Evolutionary conservation across 2,329 filamentous ascomycete species (phyloP).

Genomic region (Rachicladosporium sp.): DNA sequence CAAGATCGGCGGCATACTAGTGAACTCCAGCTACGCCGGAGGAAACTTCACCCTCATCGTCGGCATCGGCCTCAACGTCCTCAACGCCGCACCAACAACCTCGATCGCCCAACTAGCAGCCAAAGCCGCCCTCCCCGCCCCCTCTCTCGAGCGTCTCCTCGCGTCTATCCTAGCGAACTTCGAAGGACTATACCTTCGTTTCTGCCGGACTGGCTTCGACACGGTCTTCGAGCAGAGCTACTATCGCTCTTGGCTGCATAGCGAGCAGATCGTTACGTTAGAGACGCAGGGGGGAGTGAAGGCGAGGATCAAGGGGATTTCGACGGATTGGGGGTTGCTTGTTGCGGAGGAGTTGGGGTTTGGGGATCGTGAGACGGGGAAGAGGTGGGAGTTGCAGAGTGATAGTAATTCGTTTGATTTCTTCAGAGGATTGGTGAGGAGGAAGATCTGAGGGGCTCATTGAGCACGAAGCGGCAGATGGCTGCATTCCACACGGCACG

Average conservation of each 20-base stretch:
- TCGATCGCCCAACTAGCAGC: conserved; percentile 62
- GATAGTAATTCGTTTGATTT: conserved; percentile 99
- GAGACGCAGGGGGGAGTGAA: conserved; percentile 66
- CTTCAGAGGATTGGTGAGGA: conserved; percentile 73
- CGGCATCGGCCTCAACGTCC: conserved; percentile 75
- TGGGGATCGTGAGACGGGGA: conserved; percentile 62
- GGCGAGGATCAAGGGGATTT: conserved; percentile 76
- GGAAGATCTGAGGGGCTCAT: conserved; percentile 43
- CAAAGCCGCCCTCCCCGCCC: conserved; percentile 33
- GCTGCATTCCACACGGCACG: no score
- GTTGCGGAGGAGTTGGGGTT: conserved; percentile 69
- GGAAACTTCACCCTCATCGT: conserved; percentile 74
- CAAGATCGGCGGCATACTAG: conserved; percentile 87
- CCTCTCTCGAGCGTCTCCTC: conserved; percentile 67
- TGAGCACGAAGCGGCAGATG: no score
- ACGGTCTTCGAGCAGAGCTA: conserved; percentile 61
- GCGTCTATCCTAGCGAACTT: conserved; percentile 68
- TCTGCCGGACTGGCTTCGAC: conserved; percentile 65
- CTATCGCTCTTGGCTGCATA: conserved; percentile 78
- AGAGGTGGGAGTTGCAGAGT: conserved; percentile 73
- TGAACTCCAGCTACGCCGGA: conserved; percentile 71
- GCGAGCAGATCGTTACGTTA: conserved; percentile 53
- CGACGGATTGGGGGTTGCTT: conserved; percentile 79
- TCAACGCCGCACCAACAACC: conserved; percentile 79
- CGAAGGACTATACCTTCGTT: conserved; percentile 63